phyloP scores from a whole-genome alignment of 2,329 filamentous ascomycete species.

The Trichoderma brevicompactum region DNA sequence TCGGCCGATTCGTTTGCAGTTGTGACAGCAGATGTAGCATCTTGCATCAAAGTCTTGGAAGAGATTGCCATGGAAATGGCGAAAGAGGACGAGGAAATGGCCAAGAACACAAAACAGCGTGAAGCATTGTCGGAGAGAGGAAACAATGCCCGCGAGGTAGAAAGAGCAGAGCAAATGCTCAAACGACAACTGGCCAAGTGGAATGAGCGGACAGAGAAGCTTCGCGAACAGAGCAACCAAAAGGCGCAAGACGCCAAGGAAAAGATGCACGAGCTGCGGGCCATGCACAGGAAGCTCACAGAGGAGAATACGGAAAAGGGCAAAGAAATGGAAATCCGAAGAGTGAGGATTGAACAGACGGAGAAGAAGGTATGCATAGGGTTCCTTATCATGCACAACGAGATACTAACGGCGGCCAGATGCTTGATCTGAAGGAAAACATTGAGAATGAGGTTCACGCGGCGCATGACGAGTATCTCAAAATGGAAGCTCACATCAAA shows the following conservation, averaged over 20 bases:
- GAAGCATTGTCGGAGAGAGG: slow-evolving; percentile 87
- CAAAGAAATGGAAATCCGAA: slow-evolving; percentile 87
- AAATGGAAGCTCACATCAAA: slow-evolving; percentile 96
- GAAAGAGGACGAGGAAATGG: slow-evolving; percentile 90
- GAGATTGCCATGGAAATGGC: slow-evolving; percentile 83
- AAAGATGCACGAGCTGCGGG: slow-evolving; percentile 87
- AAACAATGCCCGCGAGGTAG: slow-evolving; percentile 89
- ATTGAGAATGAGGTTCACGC: slow-evolving; percentile 92
- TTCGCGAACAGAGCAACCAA: slow-evolving; percentile 77
- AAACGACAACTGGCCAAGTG: slow-evolving; percentile 84
- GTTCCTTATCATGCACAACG: not conserved
- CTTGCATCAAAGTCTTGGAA: slow-evolving; percentile 85
- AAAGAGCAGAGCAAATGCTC: slow-evolving; percentile 82
- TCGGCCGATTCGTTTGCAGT: slow-evolving; percentile 87
- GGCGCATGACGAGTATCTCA: slow-evolving; percentile 92
- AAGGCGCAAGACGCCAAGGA: slow-evolving; percentile 81
- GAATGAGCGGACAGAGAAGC: slow-evolving; percentile 82
- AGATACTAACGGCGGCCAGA: slow-evolving; percentile 58
- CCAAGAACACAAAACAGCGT: slow-evolving; percentile 76
- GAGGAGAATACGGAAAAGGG: slow-evolving; percentile 86
- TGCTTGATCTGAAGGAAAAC: slow-evolving; percentile 96
- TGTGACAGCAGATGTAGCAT: slow-evolving; percentile 81
- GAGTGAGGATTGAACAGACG: slow-evolving; percentile 94
- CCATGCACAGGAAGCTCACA: slow-evolving; percentile 76
- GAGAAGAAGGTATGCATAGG: slow-evolving; percentile 82